phyloP scores from a whole-genome alignment of 495 filamentous ascomycete genomes.

The Niebla homalea region DNA sequence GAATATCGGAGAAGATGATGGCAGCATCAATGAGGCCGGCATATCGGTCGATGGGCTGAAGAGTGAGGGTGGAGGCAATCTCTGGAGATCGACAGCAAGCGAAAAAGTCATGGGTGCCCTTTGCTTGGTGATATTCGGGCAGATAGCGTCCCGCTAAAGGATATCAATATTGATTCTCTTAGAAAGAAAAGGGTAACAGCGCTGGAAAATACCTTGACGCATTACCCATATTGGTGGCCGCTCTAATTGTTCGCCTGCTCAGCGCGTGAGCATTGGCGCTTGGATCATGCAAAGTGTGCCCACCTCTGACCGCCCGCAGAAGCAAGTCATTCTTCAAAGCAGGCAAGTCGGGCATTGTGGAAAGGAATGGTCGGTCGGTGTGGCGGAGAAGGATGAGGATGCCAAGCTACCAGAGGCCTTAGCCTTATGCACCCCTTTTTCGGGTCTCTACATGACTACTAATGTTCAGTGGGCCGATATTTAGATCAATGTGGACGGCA shows the following conservation, averaged over 20 bases:
- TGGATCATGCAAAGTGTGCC: slow-evolving; percentile 14
- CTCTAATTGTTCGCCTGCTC: slow-evolving; percentile 72
- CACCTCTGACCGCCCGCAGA: slow-evolving; percentile 78
- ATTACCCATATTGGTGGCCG: slow-evolving; percentile 96
- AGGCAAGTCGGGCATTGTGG: slow-evolving; percentile 37
- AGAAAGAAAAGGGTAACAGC: slow-evolving; percentile 3
- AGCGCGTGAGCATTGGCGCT: slow-evolving; percentile 17
- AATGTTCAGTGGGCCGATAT: no score
- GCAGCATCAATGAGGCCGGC: slow-evolving; percentile 85
- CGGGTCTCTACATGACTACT: no score
- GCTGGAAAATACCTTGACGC: slow-evolving; percentile 65
- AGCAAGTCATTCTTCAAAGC: slow-evolving; percentile 84
- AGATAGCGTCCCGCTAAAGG: slow-evolving; percentile 82
- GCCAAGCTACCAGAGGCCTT: no score
- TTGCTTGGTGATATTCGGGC: slow-evolving; percentile 91
- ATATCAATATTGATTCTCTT: slow-evolving; percentile 3
- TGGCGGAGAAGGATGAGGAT: no score
- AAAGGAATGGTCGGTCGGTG: no score
- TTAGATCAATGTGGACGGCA: no score
- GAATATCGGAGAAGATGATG: slow-evolving; percentile 97
- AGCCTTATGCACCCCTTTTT: no score
- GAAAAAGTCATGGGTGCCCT: slow-evolving; percentile 86
- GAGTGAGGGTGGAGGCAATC: slow-evolving; percentile 76
- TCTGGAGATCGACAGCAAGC: slow-evolving; percentile 89
- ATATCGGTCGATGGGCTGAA: slow-evolving; percentile 89